Conservation (phyloP, 495 filamentous ascomycete species). For the Podospora didyma region DNA sequence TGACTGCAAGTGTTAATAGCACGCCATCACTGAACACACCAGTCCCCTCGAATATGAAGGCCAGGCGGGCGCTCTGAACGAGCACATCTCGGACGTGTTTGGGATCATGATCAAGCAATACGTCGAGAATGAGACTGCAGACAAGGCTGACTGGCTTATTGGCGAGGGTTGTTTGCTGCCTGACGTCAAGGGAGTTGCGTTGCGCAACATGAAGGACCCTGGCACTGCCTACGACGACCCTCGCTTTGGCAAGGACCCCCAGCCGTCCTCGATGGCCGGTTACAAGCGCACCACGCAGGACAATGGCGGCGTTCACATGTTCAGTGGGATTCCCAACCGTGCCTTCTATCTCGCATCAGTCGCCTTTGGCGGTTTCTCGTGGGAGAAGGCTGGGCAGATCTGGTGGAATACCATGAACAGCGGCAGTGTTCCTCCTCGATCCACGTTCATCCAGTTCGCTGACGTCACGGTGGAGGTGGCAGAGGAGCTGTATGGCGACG, state of each 20-base stretch:
- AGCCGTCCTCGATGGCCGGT: slow-evolving; percentile 38
- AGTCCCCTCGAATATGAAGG: slow-evolving; percentile 38
- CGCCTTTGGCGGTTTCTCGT: slow-evolving; percentile 45
- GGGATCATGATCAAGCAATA: slow-evolving; percentile 52
- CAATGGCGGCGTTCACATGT: slow-evolving; percentile 48
- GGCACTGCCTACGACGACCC: slow-evolving; percentile 46
- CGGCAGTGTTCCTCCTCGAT: slow-evolving; percentile 29
- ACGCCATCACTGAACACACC: slow-evolving; percentile 45
- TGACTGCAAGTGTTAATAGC: slow-evolving; percentile 14
- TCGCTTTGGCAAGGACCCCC: slow-evolving; percentile 45
- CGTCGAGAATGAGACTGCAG: slow-evolving; percentile 36
- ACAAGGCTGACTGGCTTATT: slow-evolving; percentile 48
- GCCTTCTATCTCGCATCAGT: slow-evolving; percentile 45
- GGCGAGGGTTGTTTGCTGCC: slow-evolving; percentile 45
- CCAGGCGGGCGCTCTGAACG: slow-evolving; percentile 49
- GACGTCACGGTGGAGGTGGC: slow-evolving; percentile 38
- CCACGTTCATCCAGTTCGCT: slow-evolving; percentile 40
- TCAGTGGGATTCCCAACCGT: slow-evolving; percentile 51
- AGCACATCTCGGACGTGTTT: slow-evolving; percentile 50
- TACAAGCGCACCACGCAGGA: slow-evolving; percentile 33
- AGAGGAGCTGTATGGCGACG: slow-evolving; percentile 33
- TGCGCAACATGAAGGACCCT: slow-evolving; percentile 47
- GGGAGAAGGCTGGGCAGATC: slow-evolving; percentile 49
- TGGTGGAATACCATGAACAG: slow-evolving; percentile 48
- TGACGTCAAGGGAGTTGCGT: slow-evolving; percentile 40